These are phyloP conservation scores for Phialocephala subalpina DNA, from an alignment of 2,329 filamentous ascomycete genomes.

Conservation along the genomic window DNA sequence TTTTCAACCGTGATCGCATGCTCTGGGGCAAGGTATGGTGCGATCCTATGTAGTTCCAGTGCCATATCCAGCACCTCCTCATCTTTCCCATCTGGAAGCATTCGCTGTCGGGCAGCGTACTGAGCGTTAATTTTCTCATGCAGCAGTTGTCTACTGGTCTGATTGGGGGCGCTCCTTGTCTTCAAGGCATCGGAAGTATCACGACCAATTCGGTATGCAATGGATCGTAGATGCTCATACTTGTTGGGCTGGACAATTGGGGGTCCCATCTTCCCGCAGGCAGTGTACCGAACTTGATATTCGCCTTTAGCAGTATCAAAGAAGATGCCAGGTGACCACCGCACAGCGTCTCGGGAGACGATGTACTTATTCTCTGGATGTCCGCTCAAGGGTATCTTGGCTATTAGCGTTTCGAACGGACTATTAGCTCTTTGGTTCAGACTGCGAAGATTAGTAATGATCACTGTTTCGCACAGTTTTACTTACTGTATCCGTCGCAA, in stretches of 20 bases:
- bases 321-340: slow-evolving; percentile 15
- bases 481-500: slow-evolving; percentile 29
- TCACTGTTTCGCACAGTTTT: neutral
- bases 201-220: slow-evolving; percentile 37
- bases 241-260: slow-evolving; percentile 40
- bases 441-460: neutral
- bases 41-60: slow-evolving; percentile 29
- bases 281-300: slow-evolving; percentile 34
- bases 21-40: slow-evolving; percentile 35
- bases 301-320: neutral
- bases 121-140: neutral
- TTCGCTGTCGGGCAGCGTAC: neutral
- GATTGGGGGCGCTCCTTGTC: neutral
- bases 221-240: slow-evolving; percentile 27
- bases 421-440: neutral
- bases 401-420: slow-evolving; percentile 15
- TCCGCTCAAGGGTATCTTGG: slow-evolving; percentile 35
- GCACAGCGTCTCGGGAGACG: slow-evolving; percentile 11
- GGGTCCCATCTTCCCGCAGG: slow-evolving; percentile 24
- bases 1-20: slow-evolving; percentile 11
- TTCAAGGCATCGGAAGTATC: slow-evolving; percentile 17
- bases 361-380: slow-evolving; percentile 42
- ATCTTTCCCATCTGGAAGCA: neutral
- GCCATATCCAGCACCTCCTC: slow-evolving; percentile 28
- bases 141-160: neutral